Conservation (phyloP, 805 yeast genomes). For the Saccharomycopsis vini region DNA sequence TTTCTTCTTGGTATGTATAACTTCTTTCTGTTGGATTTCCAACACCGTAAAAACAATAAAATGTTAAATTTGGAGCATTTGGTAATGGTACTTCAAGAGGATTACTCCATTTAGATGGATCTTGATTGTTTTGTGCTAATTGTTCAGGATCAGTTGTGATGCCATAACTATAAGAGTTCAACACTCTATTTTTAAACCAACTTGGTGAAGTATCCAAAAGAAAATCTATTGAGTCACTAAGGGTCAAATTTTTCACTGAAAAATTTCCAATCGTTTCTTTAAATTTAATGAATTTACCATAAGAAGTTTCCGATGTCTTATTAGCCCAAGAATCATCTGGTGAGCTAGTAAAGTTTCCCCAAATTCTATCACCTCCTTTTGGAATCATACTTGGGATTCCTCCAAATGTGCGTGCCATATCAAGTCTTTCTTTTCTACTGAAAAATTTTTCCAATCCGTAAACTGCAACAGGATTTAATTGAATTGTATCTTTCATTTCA, state of each 20-base stretch:
- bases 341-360: constrained; percentile 67
- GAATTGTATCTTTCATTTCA: constrained; percentile 97
- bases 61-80: constrained; percentile 83
- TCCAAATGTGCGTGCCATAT: constrained; percentile 80
- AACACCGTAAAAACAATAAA: constrained; percentile 90
- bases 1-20: constrained; percentile 71
- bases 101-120: constrained; percentile 81
- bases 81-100: constrained; percentile 91
- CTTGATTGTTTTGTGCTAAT: constrained; percentile 54
- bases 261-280: constrained; percentile 34
- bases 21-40: constrained; percentile 95
- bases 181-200: constrained; percentile 63
- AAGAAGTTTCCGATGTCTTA: constrained; percentile 27
- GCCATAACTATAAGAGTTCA: constrained; percentile 73
- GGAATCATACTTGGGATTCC: constrained; percentile 95
- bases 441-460: constrained; percentile 92
- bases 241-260: constrained; percentile 48
- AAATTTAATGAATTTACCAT: constrained; percentile 71
- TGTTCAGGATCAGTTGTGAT: constrained; percentile 52
- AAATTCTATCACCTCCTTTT: constrained; percentile 82
- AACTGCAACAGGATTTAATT: constrained; percentile 83
- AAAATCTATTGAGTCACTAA: constrained; percentile 59
- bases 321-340: constrained; percentile 52
- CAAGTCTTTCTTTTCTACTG: constrained; percentile 79
- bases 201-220: constrained; percentile 57